These are phyloP conservation scores for Mycena vulgaris DNA, from an alignment of 768 basidiomycete species.

Conservation along the genomic window DNA sequence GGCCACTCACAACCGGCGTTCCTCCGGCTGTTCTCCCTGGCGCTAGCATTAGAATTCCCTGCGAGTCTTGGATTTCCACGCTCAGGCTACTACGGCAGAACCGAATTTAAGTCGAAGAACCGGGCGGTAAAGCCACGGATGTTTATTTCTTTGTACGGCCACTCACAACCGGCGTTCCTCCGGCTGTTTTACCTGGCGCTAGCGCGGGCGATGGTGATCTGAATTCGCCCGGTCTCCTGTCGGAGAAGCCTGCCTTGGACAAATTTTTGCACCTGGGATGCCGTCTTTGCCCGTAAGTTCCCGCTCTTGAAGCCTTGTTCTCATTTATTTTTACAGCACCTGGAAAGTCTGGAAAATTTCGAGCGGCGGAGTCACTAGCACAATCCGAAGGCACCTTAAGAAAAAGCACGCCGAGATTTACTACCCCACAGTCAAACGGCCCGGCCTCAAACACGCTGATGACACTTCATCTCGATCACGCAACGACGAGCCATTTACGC, in stretches of 20 bases:
- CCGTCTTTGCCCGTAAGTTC: constrained; percentile 4
- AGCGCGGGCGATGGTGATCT: background rate
- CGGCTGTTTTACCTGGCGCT: background rate
- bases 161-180: no score
- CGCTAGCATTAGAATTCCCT: no score
- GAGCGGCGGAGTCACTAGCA: constrained; percentile 38
- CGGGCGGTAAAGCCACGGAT: no score
- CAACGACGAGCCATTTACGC: constrained; percentile 31
- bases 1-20: no score
- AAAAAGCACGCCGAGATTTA: constrained; percentile 38
- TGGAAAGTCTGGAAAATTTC: constrained; percentile 39
- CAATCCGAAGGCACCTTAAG: constrained; percentile 44
- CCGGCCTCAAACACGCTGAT: constrained; percentile 11
- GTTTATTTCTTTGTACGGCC: no score
- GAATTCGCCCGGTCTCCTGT: background rate
- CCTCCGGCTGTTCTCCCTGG: no score
- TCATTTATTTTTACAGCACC: background rate
- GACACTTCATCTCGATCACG: background rate
- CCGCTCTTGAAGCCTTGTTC: background rate
- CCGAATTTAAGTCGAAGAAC: no score
- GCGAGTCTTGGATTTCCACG: no score
- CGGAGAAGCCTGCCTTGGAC: background rate
- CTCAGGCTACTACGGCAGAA: no score
- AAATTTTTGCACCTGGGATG: constrained; percentile 13
- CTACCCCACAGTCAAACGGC: constrained; percentile 1